Evolutionary conservation across 2,329 filamentous ascomycete genomes (phyloP), one percentile per base, ranked within the genome.

Genomic region (Aureobasidium sp.): DNA sequence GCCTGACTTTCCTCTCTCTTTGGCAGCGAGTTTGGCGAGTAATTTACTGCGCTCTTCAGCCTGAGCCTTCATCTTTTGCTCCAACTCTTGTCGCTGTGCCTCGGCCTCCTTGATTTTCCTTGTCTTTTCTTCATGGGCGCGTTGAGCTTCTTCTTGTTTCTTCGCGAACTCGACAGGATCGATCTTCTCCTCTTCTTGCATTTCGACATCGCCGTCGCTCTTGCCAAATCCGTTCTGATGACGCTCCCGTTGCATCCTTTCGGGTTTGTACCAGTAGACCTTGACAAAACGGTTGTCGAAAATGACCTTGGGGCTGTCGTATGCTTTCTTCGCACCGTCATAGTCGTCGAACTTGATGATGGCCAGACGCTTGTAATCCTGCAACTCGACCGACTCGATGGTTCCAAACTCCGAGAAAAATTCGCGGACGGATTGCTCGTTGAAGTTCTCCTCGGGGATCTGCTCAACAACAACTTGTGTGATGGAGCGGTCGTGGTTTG

Each of bases 281-380:
- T 90, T 92, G 51, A 94, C 89, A 66, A 94, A 94, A 11, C 89
- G 80, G 66, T 93, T 94, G 67, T 92, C 87, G 68, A 93, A 94
- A 46, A 94, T 86, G 49, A 85, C 86, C 68, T 90, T 90, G 0
- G 89, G 89, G 9, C 87, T 91, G 49, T 81, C 80, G 70, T 89
- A 90, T 2, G 89, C 89, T 17, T 82, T 81, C 62, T 84, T 82
- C 15, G 89, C 89, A 15, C 83, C 74, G 7, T 79, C 79, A 80
- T 86, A 88, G 43, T 78, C 79, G 54, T 84, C 80, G 66, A 81
- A 94, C 65, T 85, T 87, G 64, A 94, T 79, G 31, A 89, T 76
- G 1, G 89, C 89, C 17, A 90, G 72, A 43, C 82, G 80, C 68
- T 86, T 86, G 69, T 86, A 81, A 1, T 80, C 76, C 65, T 88